phyloP scores from a whole-genome alignment of 352 stramenopile species.

The Globisporangium alternatum region DNA sequence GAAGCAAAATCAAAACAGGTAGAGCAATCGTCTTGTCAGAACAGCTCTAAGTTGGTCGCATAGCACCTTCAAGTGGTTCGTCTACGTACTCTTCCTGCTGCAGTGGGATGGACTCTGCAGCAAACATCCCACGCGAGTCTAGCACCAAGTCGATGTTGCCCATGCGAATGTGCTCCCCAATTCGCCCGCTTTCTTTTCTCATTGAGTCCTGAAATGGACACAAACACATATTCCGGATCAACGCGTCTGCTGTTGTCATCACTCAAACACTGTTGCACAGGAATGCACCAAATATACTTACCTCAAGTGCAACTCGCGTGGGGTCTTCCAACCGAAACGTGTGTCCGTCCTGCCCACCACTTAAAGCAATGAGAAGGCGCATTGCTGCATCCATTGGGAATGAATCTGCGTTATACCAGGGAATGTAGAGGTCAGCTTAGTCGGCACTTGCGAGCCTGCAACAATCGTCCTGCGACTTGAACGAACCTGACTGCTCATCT shows the following conservation, averaged over 20 bases:
- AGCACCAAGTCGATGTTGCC: constrained; percentile 38
- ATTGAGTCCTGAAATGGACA: background rate
- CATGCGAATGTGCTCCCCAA: constrained; percentile 64
- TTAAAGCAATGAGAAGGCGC: constrained; percentile 54
- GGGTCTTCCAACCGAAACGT: constrained; percentile 64
- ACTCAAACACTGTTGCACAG: background rate
- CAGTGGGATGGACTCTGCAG: constrained; percentile 34
- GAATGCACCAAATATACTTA: background rate
- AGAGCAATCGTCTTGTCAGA: background rate
- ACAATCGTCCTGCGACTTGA: background rate
- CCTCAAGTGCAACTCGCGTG: constrained; percentile 25
- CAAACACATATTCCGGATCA: background rate
- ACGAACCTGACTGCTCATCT: constrained; percentile 11
- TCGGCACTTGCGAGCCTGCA: background rate
- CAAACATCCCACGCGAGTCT: constrained; percentile 29
- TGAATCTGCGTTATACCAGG: constrained; percentile 14
- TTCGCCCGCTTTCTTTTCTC: constrained; percentile 17
- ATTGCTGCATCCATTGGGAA: constrained; percentile 30
- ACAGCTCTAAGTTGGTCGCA: background rate
- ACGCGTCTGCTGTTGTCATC: background rate
- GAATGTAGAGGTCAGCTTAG: background rate
- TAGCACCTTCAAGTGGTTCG: background rate
- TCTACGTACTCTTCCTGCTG: constrained; percentile 34
- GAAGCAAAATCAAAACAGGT: background rate
- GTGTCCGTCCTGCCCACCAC: constrained; percentile 45